Conservation (phyloP, 306 rosid genomes). For the Prunus campanulata region DNA sequence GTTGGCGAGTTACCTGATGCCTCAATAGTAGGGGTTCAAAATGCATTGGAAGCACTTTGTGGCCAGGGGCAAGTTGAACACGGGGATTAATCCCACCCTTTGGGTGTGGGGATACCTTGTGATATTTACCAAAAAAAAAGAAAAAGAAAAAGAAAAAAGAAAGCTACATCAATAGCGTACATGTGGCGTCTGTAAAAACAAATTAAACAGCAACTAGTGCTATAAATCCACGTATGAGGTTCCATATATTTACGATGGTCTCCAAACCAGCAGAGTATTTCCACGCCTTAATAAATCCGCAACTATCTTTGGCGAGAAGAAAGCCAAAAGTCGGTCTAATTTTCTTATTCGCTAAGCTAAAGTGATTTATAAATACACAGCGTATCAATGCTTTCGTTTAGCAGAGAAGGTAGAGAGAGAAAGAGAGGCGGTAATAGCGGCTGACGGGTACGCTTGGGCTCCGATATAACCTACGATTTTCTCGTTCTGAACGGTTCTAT, state of each 20-base stretch:
- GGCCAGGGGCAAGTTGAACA: too few species aligned
- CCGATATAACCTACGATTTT: neutral
- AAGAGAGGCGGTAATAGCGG: slow-evolving; percentile 27
- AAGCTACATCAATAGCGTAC: neutral
- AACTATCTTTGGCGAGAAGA: slow-evolving; percentile 19
- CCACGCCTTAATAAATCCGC: neutral
- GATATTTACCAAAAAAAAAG: too few species aligned
- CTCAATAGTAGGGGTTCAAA: too few species aligned
- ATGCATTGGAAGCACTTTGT: too few species aligned
- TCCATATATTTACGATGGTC: neutral
- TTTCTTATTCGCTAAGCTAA: slow-evolving; percentile 49
- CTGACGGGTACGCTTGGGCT: slow-evolving; percentile 33
- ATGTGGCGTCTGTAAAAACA: neutral
- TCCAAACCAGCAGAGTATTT: neutral
- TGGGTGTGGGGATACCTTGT: too few species aligned
- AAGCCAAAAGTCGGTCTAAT: slow-evolving; percentile 25
- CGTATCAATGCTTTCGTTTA: neutral
- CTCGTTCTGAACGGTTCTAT: neutral
- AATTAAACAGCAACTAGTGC: neutral
- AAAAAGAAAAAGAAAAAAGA: neutral
- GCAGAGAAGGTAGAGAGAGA: neutral
- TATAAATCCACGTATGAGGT: neutral
- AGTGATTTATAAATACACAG: neutral
- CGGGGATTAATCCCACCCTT: too few species aligned
- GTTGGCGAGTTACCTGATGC: too few species aligned